A percentile compares a stretch with the other conserved stretches of the same genome.
Evolutionary conservation across 2,329 filamentous ascomycete species (phyloP).

Genomic region (Ophiognomonia clavigignenti-juglandacearum): DNA sequence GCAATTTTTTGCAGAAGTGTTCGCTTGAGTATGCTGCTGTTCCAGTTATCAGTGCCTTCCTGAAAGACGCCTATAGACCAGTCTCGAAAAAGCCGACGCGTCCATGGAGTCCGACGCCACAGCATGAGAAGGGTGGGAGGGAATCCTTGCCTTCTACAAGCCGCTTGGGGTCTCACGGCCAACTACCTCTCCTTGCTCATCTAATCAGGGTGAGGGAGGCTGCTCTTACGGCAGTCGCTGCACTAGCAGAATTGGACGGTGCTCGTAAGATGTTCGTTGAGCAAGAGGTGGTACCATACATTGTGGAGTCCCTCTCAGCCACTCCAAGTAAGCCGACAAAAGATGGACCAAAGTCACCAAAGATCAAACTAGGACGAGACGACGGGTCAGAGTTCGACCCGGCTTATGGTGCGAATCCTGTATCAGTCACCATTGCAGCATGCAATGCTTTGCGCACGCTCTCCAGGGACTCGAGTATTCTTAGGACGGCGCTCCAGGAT

Average conservation of each 20-base stretch:
- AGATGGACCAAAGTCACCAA: conserved; percentile 33
- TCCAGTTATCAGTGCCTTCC: conserved; percentile 39
- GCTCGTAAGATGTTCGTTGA: conserved; percentile 80
- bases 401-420: conserved; percentile 68
- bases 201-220: conserved; percentile 72
- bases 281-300: conserved; percentile 72
- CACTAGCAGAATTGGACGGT: conserved; percentile 76
- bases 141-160: conserved; percentile 27
- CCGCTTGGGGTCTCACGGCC: conserved; percentile 56
- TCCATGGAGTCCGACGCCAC: conserved; percentile 32
- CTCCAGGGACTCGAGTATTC: conserved; percentile 75
- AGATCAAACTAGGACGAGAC: conserved; percentile 30
- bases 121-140: conserved; percentile 8
- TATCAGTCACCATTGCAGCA: conserved; percentile 74
- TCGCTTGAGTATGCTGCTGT: conserved; percentile 62
- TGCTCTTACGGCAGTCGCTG: conserved; percentile 73
- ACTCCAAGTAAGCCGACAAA: conserved; percentile 50
- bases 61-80: conserved; percentile 48
- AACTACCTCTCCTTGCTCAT: conserved; percentile 58
- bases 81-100: conserved; percentile 28
- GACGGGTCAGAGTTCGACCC: conserved; percentile 26
- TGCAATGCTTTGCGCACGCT: conserved; percentile 78
- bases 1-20: conserved; percentile 72
- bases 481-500: conserved; percentile 85
- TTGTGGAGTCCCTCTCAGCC: conserved; percentile 71